Percentiles rank a stretch among this genome's conserved stretches.
Evolutionary conservation across 2,329 filamentous ascomycete species (phyloP).

Genomic region (Lasiodiplodia hormozganensis): DNA sequence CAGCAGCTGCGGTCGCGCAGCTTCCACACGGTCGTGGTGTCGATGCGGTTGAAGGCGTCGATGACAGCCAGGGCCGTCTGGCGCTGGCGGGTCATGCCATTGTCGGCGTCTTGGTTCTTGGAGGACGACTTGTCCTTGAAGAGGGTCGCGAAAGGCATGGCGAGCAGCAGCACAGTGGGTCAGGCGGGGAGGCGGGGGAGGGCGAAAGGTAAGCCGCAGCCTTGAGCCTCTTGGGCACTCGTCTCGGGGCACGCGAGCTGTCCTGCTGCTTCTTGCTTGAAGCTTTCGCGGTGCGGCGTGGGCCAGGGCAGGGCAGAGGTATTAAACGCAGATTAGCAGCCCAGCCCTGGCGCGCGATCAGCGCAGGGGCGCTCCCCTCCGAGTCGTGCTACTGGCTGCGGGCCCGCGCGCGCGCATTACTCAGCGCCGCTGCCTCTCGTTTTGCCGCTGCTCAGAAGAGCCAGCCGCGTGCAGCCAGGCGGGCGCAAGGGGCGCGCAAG

Average conservation of each 20-base stretch:
- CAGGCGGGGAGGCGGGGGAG: neutral
- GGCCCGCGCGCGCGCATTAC: neutral
- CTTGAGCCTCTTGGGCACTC: neutral
- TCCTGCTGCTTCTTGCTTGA: neutral
- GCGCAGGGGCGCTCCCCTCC: conserved; percentile 7
- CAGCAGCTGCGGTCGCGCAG: conserved; percentile 19
- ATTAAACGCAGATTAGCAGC: conserved; percentile 25
- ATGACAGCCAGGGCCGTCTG: conserved; percentile 34
- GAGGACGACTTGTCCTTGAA: conserved; percentile 12
- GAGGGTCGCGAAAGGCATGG: neutral
- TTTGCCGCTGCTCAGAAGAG: neutral
- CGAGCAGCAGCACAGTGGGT: neutral
- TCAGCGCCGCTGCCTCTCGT: neutral
- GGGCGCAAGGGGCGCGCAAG: neutral
- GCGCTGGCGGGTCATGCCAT: conserved; percentile 35
- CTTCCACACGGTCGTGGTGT: conserved; percentile 21
- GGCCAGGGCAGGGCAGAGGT: conserved; percentile 23
- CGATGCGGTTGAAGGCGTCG: conserved; percentile 29
- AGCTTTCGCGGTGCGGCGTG: neutral
- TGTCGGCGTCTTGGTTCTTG: neutral
- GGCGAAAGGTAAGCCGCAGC: too few relatives aligned
- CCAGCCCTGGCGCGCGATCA: conserved; percentile 7
- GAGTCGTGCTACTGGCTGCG: conserved; percentile 14
- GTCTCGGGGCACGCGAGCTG: neutral
- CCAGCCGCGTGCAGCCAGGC: neutral